Conservation (phyloP, 2,329 filamentous ascomycete species). For the Acrodontium crateriforme region DNA sequence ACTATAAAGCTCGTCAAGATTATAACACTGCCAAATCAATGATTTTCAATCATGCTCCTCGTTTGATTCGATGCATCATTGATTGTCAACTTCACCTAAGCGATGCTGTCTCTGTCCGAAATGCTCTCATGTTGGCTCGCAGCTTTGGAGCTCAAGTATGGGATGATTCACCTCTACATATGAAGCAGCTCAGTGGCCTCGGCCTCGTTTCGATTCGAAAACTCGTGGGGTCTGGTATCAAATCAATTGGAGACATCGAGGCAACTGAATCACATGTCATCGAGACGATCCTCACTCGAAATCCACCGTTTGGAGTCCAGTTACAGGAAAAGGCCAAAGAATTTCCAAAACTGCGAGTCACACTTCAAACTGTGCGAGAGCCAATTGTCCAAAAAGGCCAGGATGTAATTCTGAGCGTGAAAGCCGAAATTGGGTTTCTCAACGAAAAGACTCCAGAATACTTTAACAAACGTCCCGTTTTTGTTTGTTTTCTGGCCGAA, state of each 20-base stretch:
- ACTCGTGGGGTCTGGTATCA: constrained; percentile 56
- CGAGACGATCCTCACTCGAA: constrained; percentile 61
- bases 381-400: constrained; percentile 25
- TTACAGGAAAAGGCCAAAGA: constrained; percentile 48
- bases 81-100: constrained; percentile 51
- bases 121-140: constrained; percentile 63
- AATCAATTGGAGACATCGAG: constrained; percentile 56
- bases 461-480: constrained; percentile 53
- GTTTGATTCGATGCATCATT: constrained; percentile 60
- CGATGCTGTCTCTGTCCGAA: constrained; percentile 54
- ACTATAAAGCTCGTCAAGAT: constrained; percentile 41
- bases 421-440: constrained; percentile 53
- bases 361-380: constrained; percentile 36
- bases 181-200: constrained; percentile 70
- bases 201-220: constrained; percentile 64
- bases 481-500: constrained; percentile 61
- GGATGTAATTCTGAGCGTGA: constrained; percentile 46
- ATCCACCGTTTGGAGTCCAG: constrained; percentile 69
- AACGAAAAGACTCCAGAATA: constrained; percentile 48
- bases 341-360: constrained; percentile 57
- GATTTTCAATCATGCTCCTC: constrained; percentile 55
- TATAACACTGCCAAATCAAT: constrained; percentile 46
- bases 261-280: constrained; percentile 55
- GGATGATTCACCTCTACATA: constrained; percentile 69
- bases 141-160: constrained; percentile 63